Evolutionary conservation across 2,329 filamentous ascomycete genomes (phyloP), one percentile per base, ranked within the genome.

Genomic region (Emmonsiellopsis sp.): DNA sequence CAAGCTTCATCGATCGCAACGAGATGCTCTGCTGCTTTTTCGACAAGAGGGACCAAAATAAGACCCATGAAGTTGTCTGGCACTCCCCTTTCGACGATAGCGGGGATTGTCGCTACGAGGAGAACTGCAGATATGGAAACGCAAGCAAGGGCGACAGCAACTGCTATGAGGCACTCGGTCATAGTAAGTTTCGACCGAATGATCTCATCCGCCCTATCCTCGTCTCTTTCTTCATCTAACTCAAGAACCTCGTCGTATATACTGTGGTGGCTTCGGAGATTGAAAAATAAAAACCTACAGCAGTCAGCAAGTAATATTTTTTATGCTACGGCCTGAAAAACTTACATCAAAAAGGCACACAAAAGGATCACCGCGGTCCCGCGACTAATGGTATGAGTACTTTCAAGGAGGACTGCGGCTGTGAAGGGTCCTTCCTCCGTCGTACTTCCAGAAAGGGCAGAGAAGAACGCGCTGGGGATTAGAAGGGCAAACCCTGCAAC

Each of bases 1-100:
- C 83, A 92, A 27, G 88, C 88, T 75, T 94, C 88, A 61, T 93
- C 87, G 55, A 94, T 77, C 42, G 88, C 87, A 2, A 87, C 91
- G 46, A 94, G 73, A 69, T 94, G 88, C 68, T 94, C 88, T 10
- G 88, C 88, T 2, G 86, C 84, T 69, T 95, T 94, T 65, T 94
- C 89, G 5, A 93, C 88, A 0, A 94, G 77, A 3, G 87, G 73
- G 13, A 93, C 80, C 0, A 94, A 77, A 58, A 93, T 92, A 39
- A 94, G 74, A 62, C 88, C 81, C 57, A 84, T 72, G 57, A 84
- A 85, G 33, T 77, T 76, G 59, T 84, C 79, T 1, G 75, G 75
- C 42, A 84, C 72, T 31, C 73, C 68, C 31, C 69, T 70, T 42
- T 76, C 72, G 17, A 83, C 81, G 42, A 85, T 80, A 61, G 71